phyloP scores from a whole-genome alignment of 768 basidiomycete genomes.

The Pisolithus tinctorius region DNA sequence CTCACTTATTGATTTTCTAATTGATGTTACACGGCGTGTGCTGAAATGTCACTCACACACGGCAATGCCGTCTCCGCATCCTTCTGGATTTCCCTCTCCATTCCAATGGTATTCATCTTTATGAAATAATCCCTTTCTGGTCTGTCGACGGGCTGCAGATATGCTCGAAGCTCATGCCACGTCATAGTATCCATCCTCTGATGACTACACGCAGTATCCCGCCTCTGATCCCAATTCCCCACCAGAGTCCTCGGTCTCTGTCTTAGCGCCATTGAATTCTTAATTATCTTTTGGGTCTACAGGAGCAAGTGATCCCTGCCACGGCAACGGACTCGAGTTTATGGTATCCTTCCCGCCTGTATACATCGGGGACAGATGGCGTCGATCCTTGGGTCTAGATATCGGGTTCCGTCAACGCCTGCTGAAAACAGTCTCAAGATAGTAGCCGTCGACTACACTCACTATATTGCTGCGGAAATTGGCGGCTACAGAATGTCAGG shows the following conservation, averaged over 20 bases:
- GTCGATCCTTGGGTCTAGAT: conserved; percentile 31
- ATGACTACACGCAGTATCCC: too few relatives aligned
- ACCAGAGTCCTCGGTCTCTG: too few relatives aligned
- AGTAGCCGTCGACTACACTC: conserved; percentile 22
- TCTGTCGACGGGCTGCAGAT: too few relatives aligned
- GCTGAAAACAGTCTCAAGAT: conserved; percentile 9
- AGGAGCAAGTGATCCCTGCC: too few relatives aligned
- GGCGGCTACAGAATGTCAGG: conserved; percentile 39
- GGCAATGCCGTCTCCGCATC: conserved; percentile 7
- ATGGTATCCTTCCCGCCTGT: conserved; percentile 2
- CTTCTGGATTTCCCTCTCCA: conserved; percentile 3
- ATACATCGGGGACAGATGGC: conserved; percentile 28
- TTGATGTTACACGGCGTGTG: conserved; percentile 1
- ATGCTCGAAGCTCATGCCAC: too few relatives aligned
- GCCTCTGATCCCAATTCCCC: too few relatives aligned
- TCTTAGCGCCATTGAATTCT: too few relatives aligned
- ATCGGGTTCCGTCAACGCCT: conserved; percentile 1
- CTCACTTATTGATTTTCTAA: conserved; percentile 14
- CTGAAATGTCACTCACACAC: conserved; percentile 6
- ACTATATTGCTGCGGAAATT: conserved; percentile 69
- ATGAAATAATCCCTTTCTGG: conserved; percentile 14
- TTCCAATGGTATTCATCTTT: conserved; percentile 20
- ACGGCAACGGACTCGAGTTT: not conserved
- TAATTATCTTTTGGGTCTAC: too few relatives aligned
- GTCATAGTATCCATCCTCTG: too few relatives aligned